phyloP scores from a whole-genome alignment of 306 rosid species.

The Ziziphus jujuba region DNA sequence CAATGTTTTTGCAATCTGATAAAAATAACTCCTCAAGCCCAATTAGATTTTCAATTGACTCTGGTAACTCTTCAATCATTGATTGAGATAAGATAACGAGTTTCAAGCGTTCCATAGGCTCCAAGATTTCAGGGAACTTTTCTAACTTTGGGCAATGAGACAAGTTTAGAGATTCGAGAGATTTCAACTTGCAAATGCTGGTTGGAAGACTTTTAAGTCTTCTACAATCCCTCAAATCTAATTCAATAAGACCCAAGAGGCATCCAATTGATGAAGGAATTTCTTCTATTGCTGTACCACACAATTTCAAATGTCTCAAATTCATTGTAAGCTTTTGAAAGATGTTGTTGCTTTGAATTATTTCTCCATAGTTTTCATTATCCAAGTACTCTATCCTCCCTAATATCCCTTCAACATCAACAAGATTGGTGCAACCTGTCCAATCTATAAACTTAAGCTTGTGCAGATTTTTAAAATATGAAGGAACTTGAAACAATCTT shows the following conservation, averaged over 20 bases:
- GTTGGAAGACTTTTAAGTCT: background rate
- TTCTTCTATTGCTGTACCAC: background rate
- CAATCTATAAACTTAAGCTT: background rate
- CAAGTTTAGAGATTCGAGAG: background rate
- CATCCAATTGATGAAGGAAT: slow-evolving; percentile 14
- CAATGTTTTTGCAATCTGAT: background rate
- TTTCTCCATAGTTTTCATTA: no score
- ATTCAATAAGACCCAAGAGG: background rate
- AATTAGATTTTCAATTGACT: background rate
- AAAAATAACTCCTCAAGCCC: background rate
- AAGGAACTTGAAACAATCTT: slow-evolving; percentile 4
- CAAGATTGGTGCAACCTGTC: background rate
- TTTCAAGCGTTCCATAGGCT: background rate
- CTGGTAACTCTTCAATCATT: slow-evolving; percentile 6
- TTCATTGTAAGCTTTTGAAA: background rate
- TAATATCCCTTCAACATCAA: background rate
- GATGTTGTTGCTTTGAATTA: no score
- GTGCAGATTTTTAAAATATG: background rate
- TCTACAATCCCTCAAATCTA: rapidly evolving
- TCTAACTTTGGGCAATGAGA: background rate
- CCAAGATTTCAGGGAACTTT: slow-evolving; percentile 15
- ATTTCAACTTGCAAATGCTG: slow-evolving; percentile 1
- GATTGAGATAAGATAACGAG: background rate
- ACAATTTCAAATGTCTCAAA: background rate
- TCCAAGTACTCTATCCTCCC: no score